Conservation (phyloP, 2,329 filamentous ascomycete species). For the Cercospora sp. region DNA sequence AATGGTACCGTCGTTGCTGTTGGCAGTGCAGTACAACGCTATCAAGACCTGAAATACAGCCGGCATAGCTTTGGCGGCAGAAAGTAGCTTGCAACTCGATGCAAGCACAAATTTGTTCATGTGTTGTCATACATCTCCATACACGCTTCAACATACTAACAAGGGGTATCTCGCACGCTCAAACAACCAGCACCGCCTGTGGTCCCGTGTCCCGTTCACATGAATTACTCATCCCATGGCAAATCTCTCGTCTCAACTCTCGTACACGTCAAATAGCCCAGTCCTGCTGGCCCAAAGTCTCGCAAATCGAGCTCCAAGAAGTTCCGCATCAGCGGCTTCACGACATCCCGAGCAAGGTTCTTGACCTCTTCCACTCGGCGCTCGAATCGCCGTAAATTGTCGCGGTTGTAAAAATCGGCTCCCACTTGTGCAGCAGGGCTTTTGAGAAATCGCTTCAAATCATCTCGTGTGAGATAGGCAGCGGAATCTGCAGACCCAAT, state of each 20-base stretch:
- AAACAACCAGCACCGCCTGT: conserved; percentile 4
- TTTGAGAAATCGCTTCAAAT: conserved; percentile 88
- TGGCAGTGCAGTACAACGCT: not conserved
- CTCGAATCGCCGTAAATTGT: conserved; percentile 85
- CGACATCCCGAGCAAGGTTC: conserved; percentile 74
- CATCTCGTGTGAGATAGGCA: conserved; percentile 77
- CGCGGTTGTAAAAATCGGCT: conserved; percentile 78
- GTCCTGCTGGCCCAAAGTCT: conserved; percentile 39
- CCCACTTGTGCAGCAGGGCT: conserved; percentile 50
- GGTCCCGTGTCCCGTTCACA: not conserved
- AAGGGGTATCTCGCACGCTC: conserved; percentile 16
- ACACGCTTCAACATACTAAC: not conserved
- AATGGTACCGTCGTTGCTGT: not conserved
- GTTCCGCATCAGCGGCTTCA: conserved; percentile 82
- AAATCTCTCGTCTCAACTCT: conserved; percentile 63
- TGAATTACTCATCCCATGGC: conserved; percentile 56
- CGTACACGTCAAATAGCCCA: conserved; percentile 67
- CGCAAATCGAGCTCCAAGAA: conserved; percentile 75
- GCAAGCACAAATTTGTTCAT: not conserved
- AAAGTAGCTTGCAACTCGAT: not conserved
- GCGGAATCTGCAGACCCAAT: conserved; percentile 63
- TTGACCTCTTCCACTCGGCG: conserved; percentile 87
- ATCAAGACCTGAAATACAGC: not conserved
- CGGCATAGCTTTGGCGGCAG: not conserved
- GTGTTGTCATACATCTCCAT: not conserved